These are phyloP conservation scores for Venturia asperata DNA, from an alignment of 2,329 filamentous ascomycete genomes.

Conservation along the genomic window DNA sequence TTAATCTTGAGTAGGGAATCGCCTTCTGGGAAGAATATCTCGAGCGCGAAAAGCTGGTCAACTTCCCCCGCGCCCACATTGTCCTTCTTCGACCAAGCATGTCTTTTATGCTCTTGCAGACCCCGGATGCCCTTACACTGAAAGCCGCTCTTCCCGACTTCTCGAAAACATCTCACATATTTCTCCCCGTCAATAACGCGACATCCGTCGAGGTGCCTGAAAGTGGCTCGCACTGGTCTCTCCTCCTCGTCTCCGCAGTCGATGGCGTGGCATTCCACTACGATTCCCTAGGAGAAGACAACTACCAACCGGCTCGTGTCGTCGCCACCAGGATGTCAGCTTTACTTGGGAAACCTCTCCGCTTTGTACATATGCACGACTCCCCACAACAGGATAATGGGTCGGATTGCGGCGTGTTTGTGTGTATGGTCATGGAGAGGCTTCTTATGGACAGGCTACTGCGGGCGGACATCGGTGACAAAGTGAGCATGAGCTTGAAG, in stretches of 20 bases:
- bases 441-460: conserved; percentile 80
- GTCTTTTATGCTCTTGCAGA: conserved; percentile 84
- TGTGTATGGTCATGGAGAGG: conserved; percentile 91
- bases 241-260: conserved; percentile 80
- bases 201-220: conserved; percentile 69
- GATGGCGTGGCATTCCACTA: conserved; percentile 96
- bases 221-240: conserved; percentile 88
- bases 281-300: conserved; percentile 72
- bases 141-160: conserved; percentile 74
- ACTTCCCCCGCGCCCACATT: conserved; percentile 77
- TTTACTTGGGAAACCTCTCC: conserved; percentile 59
- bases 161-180: conserved; percentile 75
- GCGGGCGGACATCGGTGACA: conserved; percentile 69
- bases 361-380: conserved; percentile 76
- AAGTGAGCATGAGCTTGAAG: conserved; percentile 85
- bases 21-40: conserved; percentile 53
- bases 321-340: conserved; percentile 62
- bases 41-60: conserved; percentile 76
- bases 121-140: conserved; percentile 48
- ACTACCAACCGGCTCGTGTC: conserved; percentile 64
- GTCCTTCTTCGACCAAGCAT: conserved; percentile 86
- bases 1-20: conserved; percentile 20
- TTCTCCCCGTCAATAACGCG: conserved; percentile 91
- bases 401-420: conserved; percentile 91
- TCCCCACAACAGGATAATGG: conserved; percentile 87